A percentile compares a stretch with the other conserved stretches of the same genome.
These are phyloP conservation scores for Penicillium expansum DNA, from an alignment of 2,329 filamentous ascomycete species.

Conservation along the genomic window DNA sequence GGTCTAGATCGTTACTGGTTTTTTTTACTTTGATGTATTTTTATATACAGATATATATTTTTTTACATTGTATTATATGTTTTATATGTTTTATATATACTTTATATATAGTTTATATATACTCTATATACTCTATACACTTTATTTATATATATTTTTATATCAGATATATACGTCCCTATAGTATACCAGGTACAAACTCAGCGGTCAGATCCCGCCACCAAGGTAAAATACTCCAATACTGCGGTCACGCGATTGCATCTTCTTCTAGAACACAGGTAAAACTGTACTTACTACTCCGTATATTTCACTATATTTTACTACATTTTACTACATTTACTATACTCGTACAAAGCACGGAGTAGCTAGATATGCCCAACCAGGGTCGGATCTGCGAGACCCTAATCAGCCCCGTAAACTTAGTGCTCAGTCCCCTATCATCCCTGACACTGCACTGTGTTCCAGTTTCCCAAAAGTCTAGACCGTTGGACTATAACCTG, in stretches of 20 bases:
- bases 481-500: not conserved
- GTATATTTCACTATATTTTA: no score
- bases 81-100: not conserved
- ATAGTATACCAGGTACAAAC: not conserved
- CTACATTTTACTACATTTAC: not conserved
- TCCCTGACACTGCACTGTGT: not conserved
- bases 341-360: not conserved
- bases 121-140: not conserved
- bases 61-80: no score
- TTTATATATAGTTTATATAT: not conserved
- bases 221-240: not conserved
- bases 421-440: conserved; percentile 10
- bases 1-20: not conserved
- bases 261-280: not conserved
- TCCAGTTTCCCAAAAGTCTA: not conserved
- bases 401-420: not conserved
- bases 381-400: conserved; percentile 3
- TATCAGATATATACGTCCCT: not conserved
- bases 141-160: not conserved
- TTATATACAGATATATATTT: not conserved
- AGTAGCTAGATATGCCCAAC: not conserved
- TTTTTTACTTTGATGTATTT: not conserved
- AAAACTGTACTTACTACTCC: not conserved
- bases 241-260: conserved; percentile 5
- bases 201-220: not conserved